Conservation (phyloP, 495 filamentous ascomycete genomes). For the Aspergillus mulundensis region DNA sequence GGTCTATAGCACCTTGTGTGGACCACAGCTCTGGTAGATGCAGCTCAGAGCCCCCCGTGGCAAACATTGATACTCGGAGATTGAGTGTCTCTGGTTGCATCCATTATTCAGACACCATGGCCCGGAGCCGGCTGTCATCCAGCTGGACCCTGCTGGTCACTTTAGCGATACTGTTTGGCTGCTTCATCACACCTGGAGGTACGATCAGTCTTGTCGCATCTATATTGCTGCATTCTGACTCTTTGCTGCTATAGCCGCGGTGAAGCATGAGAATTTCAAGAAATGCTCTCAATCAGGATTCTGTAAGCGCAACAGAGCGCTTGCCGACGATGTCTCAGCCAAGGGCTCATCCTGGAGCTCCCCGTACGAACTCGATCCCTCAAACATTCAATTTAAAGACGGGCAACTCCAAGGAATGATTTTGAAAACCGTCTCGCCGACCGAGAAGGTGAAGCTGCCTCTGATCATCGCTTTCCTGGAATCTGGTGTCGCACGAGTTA, state of each 20-base stretch:
- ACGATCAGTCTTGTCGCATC: slow-evolving; percentile 2
- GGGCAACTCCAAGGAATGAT: slow-evolving; percentile 76
- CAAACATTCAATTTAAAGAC: slow-evolving; percentile 69
- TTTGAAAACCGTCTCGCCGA: slow-evolving; percentile 66
- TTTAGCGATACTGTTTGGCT: slow-evolving; percentile 35
- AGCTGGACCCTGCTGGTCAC: slow-evolving; percentile 53
- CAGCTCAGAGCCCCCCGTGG: slow-evolving; percentile 25
- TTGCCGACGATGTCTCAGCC: slow-evolving; percentile 70
- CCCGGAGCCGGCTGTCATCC: slow-evolving; percentile 46
- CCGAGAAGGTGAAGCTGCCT: slow-evolving; percentile 69
- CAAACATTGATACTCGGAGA: slow-evolving; percentile 23
- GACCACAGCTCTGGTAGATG: slow-evolving; percentile 32
- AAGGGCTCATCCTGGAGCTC: slow-evolving; percentile 66
- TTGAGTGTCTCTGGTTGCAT: slow-evolving; percentile 38
- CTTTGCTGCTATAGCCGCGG: slow-evolving; percentile 51
- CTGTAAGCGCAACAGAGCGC: slow-evolving; percentile 88
- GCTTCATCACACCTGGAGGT: slow-evolving; percentile 39
- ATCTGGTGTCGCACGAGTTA: slow-evolving; percentile 80
- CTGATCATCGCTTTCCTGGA: slow-evolving; percentile 82
- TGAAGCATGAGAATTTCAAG: slow-evolving; percentile 96
- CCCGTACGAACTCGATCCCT: slow-evolving; percentile 72
- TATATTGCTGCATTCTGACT: not conserved
- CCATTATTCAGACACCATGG: slow-evolving; percentile 28
- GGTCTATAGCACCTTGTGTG: slow-evolving; percentile 11
- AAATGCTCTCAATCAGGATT: slow-evolving; percentile 89